These are phyloP conservation scores for Parascedosporium putredinis DNA, from an alignment of 2,329 filamentous ascomycete genomes.

Conservation along the genomic window DNA sequence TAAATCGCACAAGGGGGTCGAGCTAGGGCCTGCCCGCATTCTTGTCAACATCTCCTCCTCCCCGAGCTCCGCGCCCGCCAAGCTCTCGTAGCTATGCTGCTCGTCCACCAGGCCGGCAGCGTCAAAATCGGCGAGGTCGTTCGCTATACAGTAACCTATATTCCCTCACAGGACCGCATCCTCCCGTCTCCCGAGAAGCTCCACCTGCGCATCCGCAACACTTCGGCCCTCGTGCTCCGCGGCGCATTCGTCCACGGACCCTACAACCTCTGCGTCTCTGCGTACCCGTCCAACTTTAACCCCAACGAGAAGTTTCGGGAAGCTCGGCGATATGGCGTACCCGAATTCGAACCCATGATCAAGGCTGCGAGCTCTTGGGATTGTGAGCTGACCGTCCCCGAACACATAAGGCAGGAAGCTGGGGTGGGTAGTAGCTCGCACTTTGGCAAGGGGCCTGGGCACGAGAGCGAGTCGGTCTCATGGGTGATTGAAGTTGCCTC, in stretches of 20 bases:
- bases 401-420: conserved; percentile 60
- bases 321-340: conserved; percentile 61
- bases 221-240: conserved; percentile 77
- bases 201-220: conserved; percentile 83
- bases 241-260: conserved; percentile 95
- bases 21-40: too few species aligned
- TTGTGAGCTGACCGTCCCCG: conserved; percentile 69
- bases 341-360: conserved; percentile 91
- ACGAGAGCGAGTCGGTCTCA: conserved; percentile 49
- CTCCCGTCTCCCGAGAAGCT: conserved; percentile 74
- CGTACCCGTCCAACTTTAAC: conserved; percentile 74
- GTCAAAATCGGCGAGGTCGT: conserved; percentile 93
- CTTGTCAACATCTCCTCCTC: too few species aligned
- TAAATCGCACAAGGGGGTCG: too few species aligned
- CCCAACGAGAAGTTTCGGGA: conserved; percentile 69
- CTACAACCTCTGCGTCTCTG: conserved; percentile 79
- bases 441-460: conserved; percentile 33
- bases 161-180: conserved; percentile 78
- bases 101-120: conserved; percentile 81
- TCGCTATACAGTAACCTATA: conserved; percentile 87
- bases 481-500: conserved; percentile 91
- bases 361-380: conserved; percentile 88
- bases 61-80: neutral
- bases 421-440: conserved; percentile 28
- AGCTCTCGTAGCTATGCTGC: conserved; percentile 53